These are phyloP conservation scores for Zymoseptoria crescenta DNA, from an alignment of 2,329 filamentous ascomycete genomes.

Conservation along the genomic window DNA sequence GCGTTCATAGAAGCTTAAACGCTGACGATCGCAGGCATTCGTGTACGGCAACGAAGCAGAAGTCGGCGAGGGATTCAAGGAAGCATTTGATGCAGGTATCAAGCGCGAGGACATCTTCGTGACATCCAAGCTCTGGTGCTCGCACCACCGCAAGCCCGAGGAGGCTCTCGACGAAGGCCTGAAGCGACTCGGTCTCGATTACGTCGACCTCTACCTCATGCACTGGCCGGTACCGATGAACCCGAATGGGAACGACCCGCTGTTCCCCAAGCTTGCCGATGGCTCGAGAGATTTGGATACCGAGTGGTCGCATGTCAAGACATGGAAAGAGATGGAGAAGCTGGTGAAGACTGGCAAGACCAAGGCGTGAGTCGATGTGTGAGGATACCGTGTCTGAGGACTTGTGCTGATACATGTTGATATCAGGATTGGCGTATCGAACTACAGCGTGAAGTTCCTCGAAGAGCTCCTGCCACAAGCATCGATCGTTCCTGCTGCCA, in stretches of 20 bases:
- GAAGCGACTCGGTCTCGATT: slow-evolving; percentile 65
- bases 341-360: slow-evolving; percentile 43
- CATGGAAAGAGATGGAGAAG: slow-evolving; percentile 70
- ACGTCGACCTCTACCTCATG: slow-evolving; percentile 73
- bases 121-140: slow-evolving; percentile 79
- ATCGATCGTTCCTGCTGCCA: slow-evolving; percentile 21
- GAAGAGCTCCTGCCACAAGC: slow-evolving; percentile 39
- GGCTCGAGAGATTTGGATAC: slow-evolving; percentile 65
- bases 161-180: slow-evolving; percentile 65
- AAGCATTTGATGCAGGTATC: slow-evolving; percentile 59
- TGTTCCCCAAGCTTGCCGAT: slow-evolving; percentile 66
- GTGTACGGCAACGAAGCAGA: slow-evolving; percentile 77
- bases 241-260: slow-evolving; percentile 61
- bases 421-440: slow-evolving; percentile 39
- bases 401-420: background rate
- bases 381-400: background rate
- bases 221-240: slow-evolving; percentile 64
- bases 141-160: slow-evolving; percentile 64
- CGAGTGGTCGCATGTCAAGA: slow-evolving; percentile 62
- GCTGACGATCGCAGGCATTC: slow-evolving; percentile 44
- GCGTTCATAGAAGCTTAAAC: background rate
- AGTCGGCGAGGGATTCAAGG: slow-evolving; percentile 68
- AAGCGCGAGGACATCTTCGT: slow-evolving; percentile 76
- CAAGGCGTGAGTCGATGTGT: slow-evolving; percentile 29
- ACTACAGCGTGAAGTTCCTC: slow-evolving; percentile 42